phyloP scores from a whole-genome alignment of 495 filamentous ascomycete genomes.

The Darksidea phi region DNA sequence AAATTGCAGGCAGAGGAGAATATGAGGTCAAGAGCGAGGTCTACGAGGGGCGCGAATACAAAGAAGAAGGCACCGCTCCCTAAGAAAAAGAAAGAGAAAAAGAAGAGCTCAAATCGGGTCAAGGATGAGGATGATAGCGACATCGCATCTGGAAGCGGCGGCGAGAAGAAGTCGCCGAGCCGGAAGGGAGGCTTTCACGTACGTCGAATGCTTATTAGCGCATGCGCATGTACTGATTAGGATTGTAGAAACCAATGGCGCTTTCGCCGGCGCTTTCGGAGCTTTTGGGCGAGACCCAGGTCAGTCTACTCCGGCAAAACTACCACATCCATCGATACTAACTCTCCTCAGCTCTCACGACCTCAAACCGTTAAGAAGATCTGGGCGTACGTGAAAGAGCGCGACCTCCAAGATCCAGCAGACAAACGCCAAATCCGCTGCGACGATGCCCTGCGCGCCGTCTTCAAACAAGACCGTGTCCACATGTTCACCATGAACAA shows the following conservation, averaged over 20 bases:
- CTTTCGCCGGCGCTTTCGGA: slow-evolving; percentile 66
- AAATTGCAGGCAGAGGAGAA: slow-evolving; percentile 92
- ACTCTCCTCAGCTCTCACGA: slow-evolving; percentile 65
- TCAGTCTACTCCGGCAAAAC: slow-evolving; percentile 33
- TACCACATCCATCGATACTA: neutral
- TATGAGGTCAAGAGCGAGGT: slow-evolving; percentile 56
- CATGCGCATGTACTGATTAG: slow-evolving; percentile 3
- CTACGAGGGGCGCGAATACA: slow-evolving; percentile 67
- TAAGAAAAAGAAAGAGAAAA: slow-evolving; percentile 65
- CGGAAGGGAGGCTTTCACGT: slow-evolving; percentile 68
- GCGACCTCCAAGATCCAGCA: slow-evolving; percentile 81
- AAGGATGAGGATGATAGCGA: slow-evolving; percentile 79
- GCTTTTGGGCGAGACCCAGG: slow-evolving; percentile 54
- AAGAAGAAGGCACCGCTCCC: slow-evolving; percentile 41
- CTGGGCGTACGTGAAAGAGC: slow-evolving; percentile 87
- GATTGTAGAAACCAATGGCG: slow-evolving; percentile 61
- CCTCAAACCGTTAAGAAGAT: slow-evolving; percentile 94
- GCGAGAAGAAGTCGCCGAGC: slow-evolving; percentile 63
- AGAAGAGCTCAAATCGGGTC: slow-evolving; percentile 75
- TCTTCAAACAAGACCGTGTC: slow-evolving; percentile 86
- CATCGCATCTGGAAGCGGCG: slow-evolving; percentile 60
- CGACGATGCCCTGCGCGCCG: slow-evolving; percentile 81
- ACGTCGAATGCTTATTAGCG: slow-evolving; percentile 38
- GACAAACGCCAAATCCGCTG: slow-evolving; percentile 91
- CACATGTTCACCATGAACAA: slow-evolving; percentile 99